These are phyloP conservation scores for Fulvia fulva DNA, from an alignment of 2,329 filamentous ascomycete species.

Conservation along the genomic window DNA sequence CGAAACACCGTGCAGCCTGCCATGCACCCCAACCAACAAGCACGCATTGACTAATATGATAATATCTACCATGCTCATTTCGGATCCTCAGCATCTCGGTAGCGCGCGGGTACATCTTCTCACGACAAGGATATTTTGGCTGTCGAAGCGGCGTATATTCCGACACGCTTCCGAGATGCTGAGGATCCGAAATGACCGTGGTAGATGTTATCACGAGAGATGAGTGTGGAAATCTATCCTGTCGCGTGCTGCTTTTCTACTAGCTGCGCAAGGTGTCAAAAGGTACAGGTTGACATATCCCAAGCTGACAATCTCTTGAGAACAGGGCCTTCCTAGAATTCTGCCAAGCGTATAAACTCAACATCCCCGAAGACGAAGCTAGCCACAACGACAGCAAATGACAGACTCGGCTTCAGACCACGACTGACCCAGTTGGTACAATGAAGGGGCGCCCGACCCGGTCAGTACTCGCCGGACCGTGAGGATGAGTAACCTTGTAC, in stretches of 20 bases:
- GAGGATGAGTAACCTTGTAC: background rate
- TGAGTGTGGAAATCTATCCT: background rate
- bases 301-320: background rate
- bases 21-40: background rate
- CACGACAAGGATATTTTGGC: too few species aligned
- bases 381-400: background rate
- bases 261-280: background rate
- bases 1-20: background rate
- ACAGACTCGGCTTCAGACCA: background rate
- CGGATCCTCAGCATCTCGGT: too few species aligned
- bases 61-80: too few species aligned
- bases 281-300: background rate
- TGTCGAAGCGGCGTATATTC: too few species aligned
- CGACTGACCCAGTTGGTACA: background rate
- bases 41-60: background rate
- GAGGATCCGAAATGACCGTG: too few species aligned
- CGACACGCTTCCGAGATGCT: too few species aligned
- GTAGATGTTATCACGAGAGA: too few species aligned
- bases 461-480: background rate
- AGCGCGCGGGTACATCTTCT: too few species aligned
- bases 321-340: background rate
- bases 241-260: background rate
- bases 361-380: background rate
- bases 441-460: background rate
- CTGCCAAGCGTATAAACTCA: background rate